Evolutionary conservation across 805 yeast species (phyloP), one percentile per base, ranked within the genome.

Genomic region (Saccharomyces mikatae): DNA sequence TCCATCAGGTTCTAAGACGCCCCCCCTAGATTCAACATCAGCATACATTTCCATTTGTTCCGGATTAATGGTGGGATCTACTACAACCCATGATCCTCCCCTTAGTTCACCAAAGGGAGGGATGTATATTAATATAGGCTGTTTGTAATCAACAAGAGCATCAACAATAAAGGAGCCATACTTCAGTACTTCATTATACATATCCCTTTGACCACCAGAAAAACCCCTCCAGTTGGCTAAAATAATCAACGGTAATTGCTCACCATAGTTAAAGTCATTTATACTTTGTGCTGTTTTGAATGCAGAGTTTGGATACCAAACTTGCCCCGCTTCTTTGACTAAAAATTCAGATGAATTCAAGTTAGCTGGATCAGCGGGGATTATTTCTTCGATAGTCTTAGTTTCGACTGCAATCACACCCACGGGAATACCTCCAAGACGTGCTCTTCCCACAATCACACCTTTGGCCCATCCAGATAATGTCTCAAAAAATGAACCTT

Each of bases 81-180:
- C 96, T 60, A 91, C 98, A 53, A 92, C 98, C 98, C 98, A 91
- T 36, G 97, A 90, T 70, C 98, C 98, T 76, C 98, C 98, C 80
- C 98, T 86, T 62, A 91, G 80, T 74, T 91, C 98, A 71, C 97
- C 97, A 60, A 86, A 81, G 55, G 98, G 98, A 50, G 98, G 98
- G 71, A 91, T 91, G 74, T 91, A 91, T 21, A 91, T 88, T 75
- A 92, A 84, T 60, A 91, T 87, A 55, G 98, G 98, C 73, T 91
- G 97, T 71, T 88, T 88, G 81, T 84, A 91, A 64, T 83, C 96
- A 60, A 88, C 94, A 58, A 91, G 80, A 21, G 97, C 97, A 69
- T 91, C 98, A 60, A 91, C 98, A 74, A 91, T 91, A 73, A 78
- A 89, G 5, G 97, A 83, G 68, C 98, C 98, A 70, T 87, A 91